Percentiles rank a stretch among this genome's conserved stretches.
Conservation (phyloP, 2,329 filamentous ascomycete genomes). For the Talaromyces pinophilus region DNA sequence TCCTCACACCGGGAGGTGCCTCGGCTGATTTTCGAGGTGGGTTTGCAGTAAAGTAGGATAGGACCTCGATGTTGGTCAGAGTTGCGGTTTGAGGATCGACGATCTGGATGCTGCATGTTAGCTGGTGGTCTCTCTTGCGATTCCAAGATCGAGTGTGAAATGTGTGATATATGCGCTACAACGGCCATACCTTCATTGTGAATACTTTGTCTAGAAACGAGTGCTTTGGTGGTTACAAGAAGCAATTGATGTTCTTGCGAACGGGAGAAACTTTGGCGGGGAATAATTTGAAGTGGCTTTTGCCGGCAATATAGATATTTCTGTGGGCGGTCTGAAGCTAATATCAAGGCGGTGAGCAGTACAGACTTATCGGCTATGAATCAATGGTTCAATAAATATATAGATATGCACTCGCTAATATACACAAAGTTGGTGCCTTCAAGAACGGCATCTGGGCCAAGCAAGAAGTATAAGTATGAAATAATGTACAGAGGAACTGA, state of each 20-base stretch:
- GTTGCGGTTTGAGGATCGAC: constrained; percentile 26
- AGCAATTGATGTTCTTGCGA: not conserved
- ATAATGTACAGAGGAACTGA: constrained; percentile 2
- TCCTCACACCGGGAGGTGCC: constrained; percentile 39
- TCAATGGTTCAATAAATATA: not conserved
- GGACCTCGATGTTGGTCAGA: constrained; percentile 47
- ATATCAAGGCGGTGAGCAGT: constrained; percentile 8
- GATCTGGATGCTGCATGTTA: constrained; percentile 20
- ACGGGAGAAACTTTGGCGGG: constrained; percentile 11
- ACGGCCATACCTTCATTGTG: constrained; percentile 12
- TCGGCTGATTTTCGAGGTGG: constrained; percentile 45
- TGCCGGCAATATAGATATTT: constrained; percentile 19
- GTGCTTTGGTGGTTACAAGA: not conserved
- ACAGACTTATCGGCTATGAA: not conserved
- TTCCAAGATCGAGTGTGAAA: not conserved
- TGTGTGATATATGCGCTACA: not conserved
- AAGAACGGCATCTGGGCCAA: not conserved
- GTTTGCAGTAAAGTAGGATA: constrained; percentile 40
- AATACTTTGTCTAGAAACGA: not conserved
- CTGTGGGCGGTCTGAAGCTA: constrained; percentile 1
- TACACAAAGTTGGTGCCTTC: constrained; percentile 3
- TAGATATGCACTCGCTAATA: constrained; percentile 6
- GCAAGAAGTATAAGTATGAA: not conserved
- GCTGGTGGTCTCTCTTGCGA: not conserved
- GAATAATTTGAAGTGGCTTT: constrained; percentile 5